These are phyloP conservation scores for Monosporascus sp. DNA, from an alignment of 2,329 filamentous ascomycete genomes.

Conservation along the genomic window DNA sequence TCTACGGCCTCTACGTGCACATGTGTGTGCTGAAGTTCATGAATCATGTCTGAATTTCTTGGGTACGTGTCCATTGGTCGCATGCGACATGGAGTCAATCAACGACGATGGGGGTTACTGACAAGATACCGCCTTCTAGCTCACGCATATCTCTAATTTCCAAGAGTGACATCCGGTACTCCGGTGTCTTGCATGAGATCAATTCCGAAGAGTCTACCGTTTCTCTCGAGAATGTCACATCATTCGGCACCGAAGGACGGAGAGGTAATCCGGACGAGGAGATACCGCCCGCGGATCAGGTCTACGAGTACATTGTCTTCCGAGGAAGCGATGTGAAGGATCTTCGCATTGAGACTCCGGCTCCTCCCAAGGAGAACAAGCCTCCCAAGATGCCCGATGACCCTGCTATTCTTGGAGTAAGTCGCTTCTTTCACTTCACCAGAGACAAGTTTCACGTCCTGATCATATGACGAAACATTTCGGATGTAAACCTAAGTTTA, in stretches of 20 bases:
- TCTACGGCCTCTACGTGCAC: slow-evolving; percentile 15
- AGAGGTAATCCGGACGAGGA: slow-evolving; percentile 74
- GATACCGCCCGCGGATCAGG: slow-evolving; percentile 75
- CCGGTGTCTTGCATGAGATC: slow-evolving; percentile 94
- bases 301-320: slow-evolving; percentile 99
- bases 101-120: slow-evolving; percentile 6
- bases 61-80: slow-evolving; percentile 36
- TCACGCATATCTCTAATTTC: slow-evolving; percentile 95
- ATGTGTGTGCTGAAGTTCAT: slow-evolving; percentile 15
- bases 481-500: slow-evolving; percentile 85
- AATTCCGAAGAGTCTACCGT: slow-evolving; percentile 96
- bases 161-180: slow-evolving; percentile 96
- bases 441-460: slow-evolving; percentile 5
- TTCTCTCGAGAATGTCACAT: slow-evolving; percentile 92
- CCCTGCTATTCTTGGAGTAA: slow-evolving; percentile 94
- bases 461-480: slow-evolving; percentile 82
- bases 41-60: slow-evolving; percentile 55
- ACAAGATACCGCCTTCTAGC: slow-evolving; percentile 41
- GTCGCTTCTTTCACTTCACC: slow-evolving; percentile 38
- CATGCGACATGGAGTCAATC: not conserved
- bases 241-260: slow-evolving; percentile 90
- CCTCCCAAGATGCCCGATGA: slow-evolving; percentile 83
- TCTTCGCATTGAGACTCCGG: slow-evolving; percentile 79
- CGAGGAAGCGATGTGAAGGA: slow-evolving; percentile 98
- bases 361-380: slow-evolving; percentile 67